phyloP scores from a whole-genome alignment of 257 asterid genomes.

The Primulina eburnea region DNA sequence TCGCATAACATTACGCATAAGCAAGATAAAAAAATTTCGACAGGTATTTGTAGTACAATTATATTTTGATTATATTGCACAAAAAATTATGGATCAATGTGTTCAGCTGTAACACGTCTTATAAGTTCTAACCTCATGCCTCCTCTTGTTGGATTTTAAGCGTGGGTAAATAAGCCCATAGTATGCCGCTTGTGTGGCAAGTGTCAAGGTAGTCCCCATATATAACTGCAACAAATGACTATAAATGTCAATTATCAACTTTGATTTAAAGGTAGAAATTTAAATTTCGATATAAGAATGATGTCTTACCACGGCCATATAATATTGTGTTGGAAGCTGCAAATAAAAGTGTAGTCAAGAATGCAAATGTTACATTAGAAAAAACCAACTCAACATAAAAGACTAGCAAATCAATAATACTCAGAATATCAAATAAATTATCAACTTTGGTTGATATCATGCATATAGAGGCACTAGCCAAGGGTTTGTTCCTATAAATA shows the following conservation, averaged over 20 bases:
- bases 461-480: not conserved
- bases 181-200: conserved; percentile 50
- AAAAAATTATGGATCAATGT: not conserved
- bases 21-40: not conserved
- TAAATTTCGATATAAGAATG: conserved; percentile 6
- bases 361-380: conserved; percentile 6
- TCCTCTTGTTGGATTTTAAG: conserved; percentile 37
- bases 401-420: not conserved
- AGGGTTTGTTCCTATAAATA: not conserved
- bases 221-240: conserved; percentile 45
- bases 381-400: not conserved
- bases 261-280: conserved; percentile 18
- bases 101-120: not conserved
- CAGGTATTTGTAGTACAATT: not conserved
- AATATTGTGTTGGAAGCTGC: conserved; percentile 78
- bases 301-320: conserved; percentile 61
- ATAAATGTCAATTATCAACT: conserved; percentile 16
- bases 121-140: conserved; percentile 45
- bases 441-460: not conserved
- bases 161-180: conserved; percentile 48
- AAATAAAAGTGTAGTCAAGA: conserved; percentile 29
- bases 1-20: too few species aligned
- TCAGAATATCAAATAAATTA: not conserved
- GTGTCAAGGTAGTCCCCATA: conserved; percentile 43
- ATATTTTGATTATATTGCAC: not conserved